These are phyloP conservation scores for Penicillium paxilli DNA, from an alignment of 495 filamentous ascomycete species.

Conservation along the genomic window DNA sequence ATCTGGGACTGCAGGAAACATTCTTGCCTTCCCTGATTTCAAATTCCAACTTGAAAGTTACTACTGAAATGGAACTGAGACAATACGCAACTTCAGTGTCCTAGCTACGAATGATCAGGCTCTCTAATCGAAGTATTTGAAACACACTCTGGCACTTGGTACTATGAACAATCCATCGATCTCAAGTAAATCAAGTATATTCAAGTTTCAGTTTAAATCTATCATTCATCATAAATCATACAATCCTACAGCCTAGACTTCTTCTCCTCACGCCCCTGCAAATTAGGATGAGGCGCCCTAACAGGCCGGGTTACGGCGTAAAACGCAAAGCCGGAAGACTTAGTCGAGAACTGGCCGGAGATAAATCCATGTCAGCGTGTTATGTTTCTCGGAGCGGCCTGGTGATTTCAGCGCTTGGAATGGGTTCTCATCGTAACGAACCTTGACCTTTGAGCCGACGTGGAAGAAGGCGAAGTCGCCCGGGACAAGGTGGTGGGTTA, in stretches of 20 bases:
- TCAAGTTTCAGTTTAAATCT: neutral
- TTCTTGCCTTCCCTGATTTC: no score
- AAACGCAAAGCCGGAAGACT: conserved; percentile 30
- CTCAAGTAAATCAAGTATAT: neutral
- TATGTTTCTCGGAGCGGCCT: neutral
- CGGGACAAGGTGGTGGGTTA: conserved; percentile 30
- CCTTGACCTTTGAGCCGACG: conserved; percentile 34
- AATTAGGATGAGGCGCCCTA: conserved; percentile 26
- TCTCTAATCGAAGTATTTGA: no score
- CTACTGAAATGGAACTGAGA: no score
- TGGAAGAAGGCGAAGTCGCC: conserved; percentile 37
- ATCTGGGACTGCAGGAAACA: no score
- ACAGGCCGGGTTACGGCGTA: conserved; percentile 33
- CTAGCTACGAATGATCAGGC: no score
- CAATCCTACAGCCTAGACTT: conserved; percentile 8
- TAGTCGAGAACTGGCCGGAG: conserved; percentile 31
- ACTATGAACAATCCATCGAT: no score
- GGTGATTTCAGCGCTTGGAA: neutral
- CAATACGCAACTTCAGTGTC: no score
- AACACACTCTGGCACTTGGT: no score
- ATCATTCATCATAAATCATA: neutral
- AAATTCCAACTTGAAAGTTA: no score
- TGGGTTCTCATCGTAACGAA: conserved; percentile 8
- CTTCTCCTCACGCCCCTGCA: conserved; percentile 23
- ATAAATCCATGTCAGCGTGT: conserved; percentile 7